Conservation (phyloP, 2,329 filamentous ascomycete genomes). For the Aspergillus eucalypticola region DNA sequence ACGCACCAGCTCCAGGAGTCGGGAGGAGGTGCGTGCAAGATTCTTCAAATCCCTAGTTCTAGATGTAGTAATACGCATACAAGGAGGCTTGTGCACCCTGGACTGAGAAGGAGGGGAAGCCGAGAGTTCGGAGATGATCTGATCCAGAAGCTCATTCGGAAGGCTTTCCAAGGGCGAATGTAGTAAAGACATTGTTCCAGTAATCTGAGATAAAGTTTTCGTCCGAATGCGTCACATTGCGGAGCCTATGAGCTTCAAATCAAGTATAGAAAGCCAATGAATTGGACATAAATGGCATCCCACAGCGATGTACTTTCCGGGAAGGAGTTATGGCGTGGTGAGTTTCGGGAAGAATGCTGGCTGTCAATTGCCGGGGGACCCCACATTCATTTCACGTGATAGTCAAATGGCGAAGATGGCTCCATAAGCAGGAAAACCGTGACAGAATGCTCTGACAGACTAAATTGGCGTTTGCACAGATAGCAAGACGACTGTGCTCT, state of each 20-base stretch:
- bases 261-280: not conserved
- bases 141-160: slow-evolving; percentile 62
- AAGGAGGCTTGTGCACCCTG: slow-evolving; percentile 54
- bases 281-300: not conserved
- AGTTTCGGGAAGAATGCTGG: not conserved
- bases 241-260: not conserved
- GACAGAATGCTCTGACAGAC: not conserved
- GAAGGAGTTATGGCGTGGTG: not conserved
- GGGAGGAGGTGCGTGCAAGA: slow-evolving; percentile 55
- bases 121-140: slow-evolving; percentile 60
- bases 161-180: slow-evolving; percentile 42
- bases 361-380: not conserved
- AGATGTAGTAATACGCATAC: slow-evolving; percentile 44
- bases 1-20: slow-evolving; percentile 55
- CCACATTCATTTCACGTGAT: not conserved
- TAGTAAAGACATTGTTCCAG: slow-evolving; percentile 19
- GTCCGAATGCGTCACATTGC: not conserved
- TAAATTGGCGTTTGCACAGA: not conserved
- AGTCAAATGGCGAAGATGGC: not conserved
- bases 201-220: not conserved
- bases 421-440: not conserved
- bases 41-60: slow-evolving; percentile 53
- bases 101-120: slow-evolving; percentile 50
- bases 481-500: not conserved
- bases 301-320: not conserved